Conservation (phyloP, 2,329 filamentous ascomycete genomes). For the Pseudogymnoascus sp. region DNA sequence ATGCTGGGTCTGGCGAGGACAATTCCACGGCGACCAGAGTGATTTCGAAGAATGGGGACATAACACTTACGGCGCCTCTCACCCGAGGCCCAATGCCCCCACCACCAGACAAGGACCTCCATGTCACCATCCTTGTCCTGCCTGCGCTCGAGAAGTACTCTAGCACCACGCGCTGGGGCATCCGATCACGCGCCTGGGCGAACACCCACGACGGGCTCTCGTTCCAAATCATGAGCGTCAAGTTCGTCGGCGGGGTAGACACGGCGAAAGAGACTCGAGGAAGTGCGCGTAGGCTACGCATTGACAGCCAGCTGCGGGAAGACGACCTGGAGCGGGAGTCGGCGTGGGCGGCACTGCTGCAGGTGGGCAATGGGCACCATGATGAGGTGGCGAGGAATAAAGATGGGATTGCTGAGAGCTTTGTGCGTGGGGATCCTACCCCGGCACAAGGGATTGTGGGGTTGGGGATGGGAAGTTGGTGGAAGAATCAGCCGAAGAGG, state of each 20-base stretch:
- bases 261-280: conserved; percentile 37
- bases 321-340: conserved; percentile 15
- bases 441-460: neutral
- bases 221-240: conserved; percentile 72
- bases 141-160: conserved; percentile 71
- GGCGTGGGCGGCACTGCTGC: neutral
- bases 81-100: conserved; percentile 53
- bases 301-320: conserved; percentile 16
- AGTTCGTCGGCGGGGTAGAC: conserved; percentile 74
- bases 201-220: conserved; percentile 55
- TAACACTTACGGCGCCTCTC: conserved; percentile 45
- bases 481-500: neutral
- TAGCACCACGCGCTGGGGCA: conserved; percentile 66
- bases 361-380: conserved; percentile 1
- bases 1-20: conserved; percentile 25
- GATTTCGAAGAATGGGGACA: conserved; percentile 29
- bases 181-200: conserved; percentile 74
- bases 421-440: conserved; percentile 8
- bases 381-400: neutral
- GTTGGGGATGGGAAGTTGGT: conserved; percentile 12
- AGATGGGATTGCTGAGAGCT: neutral
- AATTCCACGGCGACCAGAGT: conserved; percentile 19
- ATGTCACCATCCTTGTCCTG: conserved; percentile 78
- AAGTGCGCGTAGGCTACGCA: conserved; percentile 29
- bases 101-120: conserved; percentile 65